Conservation (phyloP, 108 stramenopile species). For the Epithemia pelagica region DNA sequence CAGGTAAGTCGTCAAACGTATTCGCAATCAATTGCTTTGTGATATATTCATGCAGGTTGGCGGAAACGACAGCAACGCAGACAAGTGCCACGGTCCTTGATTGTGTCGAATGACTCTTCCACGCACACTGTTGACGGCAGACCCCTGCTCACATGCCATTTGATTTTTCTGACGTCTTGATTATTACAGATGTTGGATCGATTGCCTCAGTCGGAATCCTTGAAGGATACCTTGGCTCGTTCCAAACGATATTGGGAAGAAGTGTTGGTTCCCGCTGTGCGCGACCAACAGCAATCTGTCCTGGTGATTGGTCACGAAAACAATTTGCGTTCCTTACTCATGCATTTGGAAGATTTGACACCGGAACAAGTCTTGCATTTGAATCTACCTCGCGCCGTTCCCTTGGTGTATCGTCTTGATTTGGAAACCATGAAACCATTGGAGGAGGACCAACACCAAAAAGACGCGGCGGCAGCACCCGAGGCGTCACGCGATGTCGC, state of each 20-base stretch:
- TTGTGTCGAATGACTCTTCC: no score
- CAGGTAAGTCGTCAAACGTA: constrained; percentile 38
- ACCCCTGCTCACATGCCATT: no score
- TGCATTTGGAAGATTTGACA: constrained; percentile 88
- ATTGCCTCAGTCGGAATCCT: constrained; percentile 72
- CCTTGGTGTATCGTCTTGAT: constrained; percentile 82
- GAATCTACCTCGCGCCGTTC: constrained; percentile 86
- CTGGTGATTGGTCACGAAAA: constrained; percentile 97
- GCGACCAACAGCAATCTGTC: constrained; percentile 72
- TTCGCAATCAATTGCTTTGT: no score
- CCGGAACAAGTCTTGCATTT: constrained; percentile 87
- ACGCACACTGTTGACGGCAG: no score
- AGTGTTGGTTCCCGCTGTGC: constrained; percentile 70
- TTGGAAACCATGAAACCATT: constrained; percentile 67
- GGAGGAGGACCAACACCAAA: no score
- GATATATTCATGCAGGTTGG: background rate
- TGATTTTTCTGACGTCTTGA: no score
- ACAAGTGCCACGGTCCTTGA: background rate
- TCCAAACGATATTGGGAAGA: constrained; percentile 88
- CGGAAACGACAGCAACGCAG: background rate
- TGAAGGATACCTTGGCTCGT: constrained; percentile 77
- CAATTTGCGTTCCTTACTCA: constrained; percentile 88
- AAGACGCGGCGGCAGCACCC: no score
- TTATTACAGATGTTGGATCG: constrained; percentile 42
- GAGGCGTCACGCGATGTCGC: constrained; percentile 74